Conservation (phyloP, 139 green algal genomes). For the Pseudopediastrum boryanum region DNA sequence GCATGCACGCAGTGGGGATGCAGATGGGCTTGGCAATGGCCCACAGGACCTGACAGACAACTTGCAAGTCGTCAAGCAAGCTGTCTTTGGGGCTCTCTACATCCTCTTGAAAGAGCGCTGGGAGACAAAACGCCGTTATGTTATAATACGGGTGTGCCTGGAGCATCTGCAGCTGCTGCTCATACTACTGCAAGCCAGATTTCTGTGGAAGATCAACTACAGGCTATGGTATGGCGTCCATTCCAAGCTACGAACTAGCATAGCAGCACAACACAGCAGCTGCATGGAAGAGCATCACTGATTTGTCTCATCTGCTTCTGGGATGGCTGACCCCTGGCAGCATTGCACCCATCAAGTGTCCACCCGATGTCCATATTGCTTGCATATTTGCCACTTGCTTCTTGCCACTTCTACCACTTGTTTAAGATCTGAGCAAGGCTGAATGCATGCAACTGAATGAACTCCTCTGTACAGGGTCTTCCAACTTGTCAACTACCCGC, state of each 20-base stretch:
- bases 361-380: too few species aligned
- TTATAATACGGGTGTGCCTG: background rate
- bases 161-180: conserved; percentile 39
- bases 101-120: conserved; percentile 45
- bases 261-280: too few species aligned
- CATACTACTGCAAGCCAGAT: conserved; percentile 19
- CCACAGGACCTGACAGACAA: conserved; percentile 39
- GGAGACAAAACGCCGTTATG: conserved; percentile 22
- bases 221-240: too few species aligned
- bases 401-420: too few species aligned
- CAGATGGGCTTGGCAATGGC: conserved; percentile 1
- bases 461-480: conserved; percentile 1
- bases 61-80: conserved; percentile 33
- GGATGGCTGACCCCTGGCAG: too few species aligned
- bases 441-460: background rate
- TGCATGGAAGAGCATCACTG: too few species aligned
- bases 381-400: too few species aligned
- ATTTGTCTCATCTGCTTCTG: too few species aligned
- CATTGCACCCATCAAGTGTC: too few species aligned
- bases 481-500: conserved; percentile 4
- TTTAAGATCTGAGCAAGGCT: too few species aligned
- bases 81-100: conserved; percentile 47
- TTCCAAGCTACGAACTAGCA: too few species aligned
- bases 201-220: conserved; percentile 5
- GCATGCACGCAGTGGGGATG: too few species aligned